Percentiles rank a stretch among this genome's conserved stretches.
Evolutionary conservation across 2,329 filamentous ascomycete genomes (phyloP).

Genomic region (Neofusicoccum laricinum): DNA sequence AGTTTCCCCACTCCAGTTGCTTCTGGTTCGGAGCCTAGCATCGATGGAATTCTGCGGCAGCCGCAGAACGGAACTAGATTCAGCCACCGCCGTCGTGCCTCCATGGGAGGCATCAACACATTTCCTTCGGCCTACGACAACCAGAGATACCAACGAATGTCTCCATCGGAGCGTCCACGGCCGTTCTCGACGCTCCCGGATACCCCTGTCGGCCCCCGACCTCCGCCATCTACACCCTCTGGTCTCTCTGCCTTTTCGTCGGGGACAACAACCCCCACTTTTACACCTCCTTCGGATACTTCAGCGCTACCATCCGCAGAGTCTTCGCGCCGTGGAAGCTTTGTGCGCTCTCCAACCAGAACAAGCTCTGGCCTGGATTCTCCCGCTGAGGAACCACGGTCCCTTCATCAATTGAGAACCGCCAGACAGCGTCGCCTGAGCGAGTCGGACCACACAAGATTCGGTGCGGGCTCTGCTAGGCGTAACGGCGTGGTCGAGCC

Average conservation of each 20-base stretch:
- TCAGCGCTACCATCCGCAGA: constrained; percentile 34
- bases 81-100: constrained; percentile 51
- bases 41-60: constrained; percentile 51
- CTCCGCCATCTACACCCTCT: constrained; percentile 61
- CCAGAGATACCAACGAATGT: constrained; percentile 49
- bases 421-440: constrained; percentile 55
- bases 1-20: constrained; percentile 45
- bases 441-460: constrained; percentile 59
- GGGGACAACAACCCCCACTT: constrained; percentile 43
- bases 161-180: constrained; percentile 39
- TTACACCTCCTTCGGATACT: constrained; percentile 29
- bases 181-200: constrained; percentile 50
- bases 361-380: constrained; percentile 42
- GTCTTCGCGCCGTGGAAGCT: constrained; percentile 40
- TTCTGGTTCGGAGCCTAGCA: constrained; percentile 47
- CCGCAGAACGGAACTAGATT: constrained; percentile 56
- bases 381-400: constrained; percentile 40
- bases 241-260: constrained; percentile 55
- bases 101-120: constrained; percentile 52
- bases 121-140: constrained; percentile 52
- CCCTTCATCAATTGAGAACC: constrained; percentile 30
- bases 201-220: constrained; percentile 56
- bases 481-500: constrained; percentile 62
- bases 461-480: constrained; percentile 60
- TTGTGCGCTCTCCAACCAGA: constrained; percentile 27